These are phyloP conservation scores for Fusarium tjaetaba DNA, from an alignment of 2,329 filamentous ascomycete genomes.

Conservation along the genomic window DNA sequence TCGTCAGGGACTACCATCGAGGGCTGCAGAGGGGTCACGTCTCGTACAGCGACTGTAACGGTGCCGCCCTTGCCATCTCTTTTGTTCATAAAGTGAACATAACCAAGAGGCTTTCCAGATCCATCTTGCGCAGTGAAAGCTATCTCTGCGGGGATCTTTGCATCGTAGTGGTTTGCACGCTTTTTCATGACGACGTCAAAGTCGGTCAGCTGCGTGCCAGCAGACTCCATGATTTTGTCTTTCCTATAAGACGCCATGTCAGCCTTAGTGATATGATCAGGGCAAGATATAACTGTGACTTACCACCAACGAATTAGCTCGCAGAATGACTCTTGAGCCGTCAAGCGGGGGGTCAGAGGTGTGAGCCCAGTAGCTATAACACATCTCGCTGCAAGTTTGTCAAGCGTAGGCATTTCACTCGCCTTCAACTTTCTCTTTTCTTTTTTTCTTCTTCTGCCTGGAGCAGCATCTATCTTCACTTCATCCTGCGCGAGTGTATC, in stretches of 20 bases:
- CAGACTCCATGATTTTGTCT: slow-evolving; percentile 44
- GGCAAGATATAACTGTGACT: neutral
- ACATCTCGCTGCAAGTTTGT: neutral
- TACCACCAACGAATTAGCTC: slow-evolving; percentile 50
- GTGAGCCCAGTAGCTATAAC: neutral
- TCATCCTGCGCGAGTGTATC: neutral
- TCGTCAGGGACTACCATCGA: slow-evolving; percentile 42
- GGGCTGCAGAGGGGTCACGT: slow-evolving; percentile 44
- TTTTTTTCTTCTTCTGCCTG: neutral
- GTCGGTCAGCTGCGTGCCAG: slow-evolving; percentile 33
- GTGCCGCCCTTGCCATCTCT: slow-evolving; percentile 13
- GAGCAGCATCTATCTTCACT: too few relatives aligned
- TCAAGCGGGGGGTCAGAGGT: slow-evolving; percentile 20
- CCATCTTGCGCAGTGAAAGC: slow-evolving; percentile 38
- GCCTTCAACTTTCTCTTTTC: neutral
- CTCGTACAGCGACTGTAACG: slow-evolving; percentile 45
- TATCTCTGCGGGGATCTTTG: slow-evolving; percentile 34
- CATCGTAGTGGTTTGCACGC: neutral
- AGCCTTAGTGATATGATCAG: neutral
- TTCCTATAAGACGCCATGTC: slow-evolving; percentile 27
- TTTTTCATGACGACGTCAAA: slow-evolving; percentile 37
- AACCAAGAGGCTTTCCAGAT: slow-evolving; percentile 42
- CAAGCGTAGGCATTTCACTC: neutral
- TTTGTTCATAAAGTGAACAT: slow-evolving; percentile 41
- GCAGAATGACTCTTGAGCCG: slow-evolving; percentile 43